Evolutionary conservation across 768 basidiomycete species (phyloP).

Genomic region (Leccinum sublutescens): DNA sequence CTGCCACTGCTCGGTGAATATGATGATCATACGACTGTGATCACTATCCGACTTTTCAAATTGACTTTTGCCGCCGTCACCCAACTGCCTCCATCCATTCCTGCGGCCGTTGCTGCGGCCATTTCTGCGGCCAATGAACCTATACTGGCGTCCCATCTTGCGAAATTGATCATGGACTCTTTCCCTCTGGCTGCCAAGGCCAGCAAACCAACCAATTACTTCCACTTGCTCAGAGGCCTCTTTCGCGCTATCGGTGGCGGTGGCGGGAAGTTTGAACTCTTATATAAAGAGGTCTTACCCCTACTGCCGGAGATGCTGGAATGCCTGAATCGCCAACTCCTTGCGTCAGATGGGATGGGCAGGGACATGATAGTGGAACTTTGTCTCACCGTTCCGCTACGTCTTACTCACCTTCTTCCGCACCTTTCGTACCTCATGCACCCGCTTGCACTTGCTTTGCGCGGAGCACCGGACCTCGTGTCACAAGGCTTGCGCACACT

Average conservation of each 20-base stretch:
- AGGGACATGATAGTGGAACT: slow-evolving; percentile 96
- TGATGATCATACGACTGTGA: slow-evolving; percentile 75
- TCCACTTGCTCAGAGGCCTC: slow-evolving; percentile 85
- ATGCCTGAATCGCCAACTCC: slow-evolving; percentile 85
- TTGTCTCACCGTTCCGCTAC: slow-evolving; percentile 93
- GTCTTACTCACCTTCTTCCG: slow-evolving; percentile 92
- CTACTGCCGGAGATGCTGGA: slow-evolving; percentile 97
- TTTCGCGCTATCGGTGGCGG: slow-evolving; percentile 93
- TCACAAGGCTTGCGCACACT: slow-evolving; percentile 94
- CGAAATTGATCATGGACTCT: slow-evolving; percentile 92
- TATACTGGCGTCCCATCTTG: slow-evolving; percentile 90
- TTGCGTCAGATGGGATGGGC: slow-evolving; percentile 75
- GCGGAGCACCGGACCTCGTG: slow-evolving; percentile 84
- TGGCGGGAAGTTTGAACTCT: slow-evolving; percentile 86
- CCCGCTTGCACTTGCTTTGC: slow-evolving; percentile 87
- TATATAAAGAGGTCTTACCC: slow-evolving; percentile 96
- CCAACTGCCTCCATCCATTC: slow-evolving; percentile 27
- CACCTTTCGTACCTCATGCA: slow-evolving; percentile 96
- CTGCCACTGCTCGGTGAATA: slow-evolving; percentile 83
- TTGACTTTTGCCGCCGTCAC: slow-evolving; percentile 91
- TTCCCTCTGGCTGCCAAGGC: slow-evolving; percentile 93
- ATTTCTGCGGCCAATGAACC: slow-evolving; percentile 77
- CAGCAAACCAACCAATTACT: slow-evolving; percentile 87
- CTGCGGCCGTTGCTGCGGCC: neutral
- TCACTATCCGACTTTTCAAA: slow-evolving; percentile 91